Conservation (phyloP, 768 basidiomycete species). For the Rhizopogon vinicolor region DNA sequence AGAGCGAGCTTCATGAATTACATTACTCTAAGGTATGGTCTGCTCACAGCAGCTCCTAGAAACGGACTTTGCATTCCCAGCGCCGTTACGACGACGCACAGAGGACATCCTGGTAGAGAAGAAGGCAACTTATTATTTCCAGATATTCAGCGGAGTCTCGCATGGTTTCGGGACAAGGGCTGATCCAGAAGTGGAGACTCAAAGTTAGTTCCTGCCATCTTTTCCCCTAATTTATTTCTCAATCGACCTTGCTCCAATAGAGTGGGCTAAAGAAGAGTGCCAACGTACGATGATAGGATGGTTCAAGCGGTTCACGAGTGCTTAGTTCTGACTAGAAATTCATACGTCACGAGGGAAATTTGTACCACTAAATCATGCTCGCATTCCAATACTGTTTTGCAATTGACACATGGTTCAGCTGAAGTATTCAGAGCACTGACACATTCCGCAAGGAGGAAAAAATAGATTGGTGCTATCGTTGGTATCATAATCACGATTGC, state of each 20-base stretch:
- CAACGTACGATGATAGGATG: constrained; percentile 45
- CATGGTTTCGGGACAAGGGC: constrained; percentile 34
- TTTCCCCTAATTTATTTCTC: neutral
- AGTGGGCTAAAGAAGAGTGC: constrained; percentile 59
- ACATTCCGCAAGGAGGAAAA: too few species aligned
- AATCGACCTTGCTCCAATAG: constrained; percentile 23
- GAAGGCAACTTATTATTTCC: constrained; percentile 52
- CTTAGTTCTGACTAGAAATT: neutral
- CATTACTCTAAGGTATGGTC: neutral
- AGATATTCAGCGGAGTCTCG: constrained; percentile 44
- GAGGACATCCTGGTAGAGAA: constrained; percentile 51
- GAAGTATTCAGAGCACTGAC: too few species aligned
- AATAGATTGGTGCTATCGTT: too few species aligned
- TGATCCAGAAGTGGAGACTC: constrained; percentile 19
- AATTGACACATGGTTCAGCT: too few species aligned
- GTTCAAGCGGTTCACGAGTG: constrained; percentile 41
- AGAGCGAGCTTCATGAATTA: neutral
- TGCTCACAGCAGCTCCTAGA: constrained; percentile 28
- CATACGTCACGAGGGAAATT: too few species aligned
- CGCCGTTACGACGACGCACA: constrained; percentile 45
- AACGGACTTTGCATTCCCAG: constrained; percentile 49
- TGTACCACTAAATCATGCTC: neutral
- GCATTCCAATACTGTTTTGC: too few species aligned
- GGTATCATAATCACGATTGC: too few species aligned
- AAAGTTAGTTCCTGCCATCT: constrained; percentile 13